Evolutionary conservation across 2,329 filamentous ascomycete species (phyloP).

Genomic region (Talaromyces sp.): DNA sequence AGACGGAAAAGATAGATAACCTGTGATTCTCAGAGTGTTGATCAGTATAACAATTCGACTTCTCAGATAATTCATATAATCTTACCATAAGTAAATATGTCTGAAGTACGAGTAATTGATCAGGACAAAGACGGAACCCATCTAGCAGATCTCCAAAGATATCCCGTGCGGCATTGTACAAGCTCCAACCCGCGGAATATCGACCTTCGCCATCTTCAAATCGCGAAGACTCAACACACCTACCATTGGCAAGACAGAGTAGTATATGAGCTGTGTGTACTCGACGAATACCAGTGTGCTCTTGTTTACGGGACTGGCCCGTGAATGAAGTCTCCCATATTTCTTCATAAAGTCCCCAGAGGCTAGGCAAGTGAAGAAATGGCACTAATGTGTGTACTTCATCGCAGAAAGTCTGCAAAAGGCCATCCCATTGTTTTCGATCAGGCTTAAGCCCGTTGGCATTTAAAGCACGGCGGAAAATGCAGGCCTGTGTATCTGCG

Average conservation of each 20-base stretch:
- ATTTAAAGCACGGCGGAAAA: constrained; percentile 1
- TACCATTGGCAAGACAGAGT: constrained; percentile 23
- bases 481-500: neutral
- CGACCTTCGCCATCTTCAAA: constrained; percentile 11
- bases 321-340: constrained; percentile 11
- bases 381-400: constrained; percentile 28
- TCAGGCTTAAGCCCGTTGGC: constrained; percentile 12
- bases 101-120: constrained; percentile 1
- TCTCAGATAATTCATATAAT: neutral
- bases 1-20: constrained; percentile 28
- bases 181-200: constrained; percentile 30
- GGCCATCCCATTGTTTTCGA: constrained; percentile 15
- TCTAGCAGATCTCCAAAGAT: constrained; percentile 6
- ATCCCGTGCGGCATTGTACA: constrained; percentile 25
- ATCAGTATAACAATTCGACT: neutral
- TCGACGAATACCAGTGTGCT: constrained; percentile 1
- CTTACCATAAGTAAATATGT: neutral
- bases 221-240: constrained; percentile 24
- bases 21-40: constrained; percentile 6
- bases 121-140: constrained; percentile 14
- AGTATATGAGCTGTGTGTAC: constrained; percentile 20
- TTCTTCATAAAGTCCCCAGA: constrained; percentile 15
- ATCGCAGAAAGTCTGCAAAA: constrained; percentile 22
- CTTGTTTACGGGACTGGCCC: neutral
- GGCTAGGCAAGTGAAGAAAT: constrained; percentile 23